Base-by-base conservation (phyloP, 768 basidiomycete genomes). In the Gymnopilus dilepis region DNA sequence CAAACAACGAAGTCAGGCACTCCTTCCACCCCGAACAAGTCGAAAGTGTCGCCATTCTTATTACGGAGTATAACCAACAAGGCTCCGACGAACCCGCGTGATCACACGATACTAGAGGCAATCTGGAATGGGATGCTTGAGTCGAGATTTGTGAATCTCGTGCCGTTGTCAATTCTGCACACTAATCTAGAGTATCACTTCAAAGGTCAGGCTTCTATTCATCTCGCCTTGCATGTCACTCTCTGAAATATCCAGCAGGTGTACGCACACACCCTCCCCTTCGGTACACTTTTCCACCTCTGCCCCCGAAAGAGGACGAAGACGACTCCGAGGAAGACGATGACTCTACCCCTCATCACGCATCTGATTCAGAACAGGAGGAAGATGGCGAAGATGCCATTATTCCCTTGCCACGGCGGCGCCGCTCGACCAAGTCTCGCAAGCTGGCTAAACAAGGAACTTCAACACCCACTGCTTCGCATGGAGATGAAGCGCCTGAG, bases 111-210 rank as follows among this genome's bases (percentile, higher is more conserved):
- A 12, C 76, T 92, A 22, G 85, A 88, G 65, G 74, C 73, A 45
- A 86, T 91, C 11, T 92, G 90, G 75, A 80, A 76, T 19, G 85
- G 87, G 64, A 87, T 89, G 84, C 86, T 91, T 26, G 83, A 83
- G 5, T 77, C 84, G 13, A 76, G 88, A 34, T 91, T 89, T 66
- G 86, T 92, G 67, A 91, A 91, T 69, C 72, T 83, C 2, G 74
- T 84, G 22, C 90, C 90, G 2, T 70, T 91, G 15, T 86, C 87
- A 1, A 65, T 91, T 41, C 73, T 92, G 52, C 75, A 80, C 13
- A 87, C 86, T 63, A 77, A 79, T 7, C 71, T 92, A 17, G 80
- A 82, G 13, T 67, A 85, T 57, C 82, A 89, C 73, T 89, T 92
- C 68, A 81, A 79, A 74, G 86, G 90, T 87, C n/a, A n/a, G n/a